Evolutionary conservation across 768 basidiomycete species (phyloP).

Genomic region (Leccinum boreale): DNA sequence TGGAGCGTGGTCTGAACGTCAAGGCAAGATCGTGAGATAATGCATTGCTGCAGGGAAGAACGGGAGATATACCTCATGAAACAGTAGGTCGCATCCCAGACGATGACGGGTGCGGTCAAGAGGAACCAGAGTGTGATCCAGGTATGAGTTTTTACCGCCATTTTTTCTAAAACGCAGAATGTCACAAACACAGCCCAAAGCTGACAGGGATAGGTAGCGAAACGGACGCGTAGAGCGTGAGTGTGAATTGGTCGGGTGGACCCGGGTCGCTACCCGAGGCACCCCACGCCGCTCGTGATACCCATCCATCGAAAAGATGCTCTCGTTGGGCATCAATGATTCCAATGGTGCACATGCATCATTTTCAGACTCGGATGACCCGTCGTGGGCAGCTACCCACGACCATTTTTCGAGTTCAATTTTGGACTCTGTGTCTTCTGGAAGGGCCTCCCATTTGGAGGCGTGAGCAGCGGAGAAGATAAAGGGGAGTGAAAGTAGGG

Average conservation of each 20-base stretch:
- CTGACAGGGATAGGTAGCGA: neutral
- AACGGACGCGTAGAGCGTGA: neutral
- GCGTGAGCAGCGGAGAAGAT: conserved; percentile 33
- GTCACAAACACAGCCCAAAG: neutral
- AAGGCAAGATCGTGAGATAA: neutral
- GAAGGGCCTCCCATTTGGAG: conserved; percentile 23
- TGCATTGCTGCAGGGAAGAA: too few relatives aligned
- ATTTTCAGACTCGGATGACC: neutral
- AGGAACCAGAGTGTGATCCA: conserved; percentile 73
- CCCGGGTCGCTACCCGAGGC: neutral
- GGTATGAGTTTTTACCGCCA: conserved; percentile 50
- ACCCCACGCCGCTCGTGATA: neutral
- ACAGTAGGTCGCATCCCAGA: conserved; percentile 83
- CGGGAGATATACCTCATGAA: conserved; percentile 56
- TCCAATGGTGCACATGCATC: neutral
- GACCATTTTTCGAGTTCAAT: neutral
- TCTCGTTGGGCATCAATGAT: neutral
- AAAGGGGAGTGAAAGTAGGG: conserved; percentile 17
- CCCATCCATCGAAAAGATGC: neutral
- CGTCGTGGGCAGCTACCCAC: neutral
- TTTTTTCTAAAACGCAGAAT: conserved; percentile 16
- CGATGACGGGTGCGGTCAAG: conserved; percentile 46
- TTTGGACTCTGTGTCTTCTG: neutral
- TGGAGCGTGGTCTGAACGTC: conserved; percentile 70
- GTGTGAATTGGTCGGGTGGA: neutral